These are phyloP conservation scores for Kodamaea derodonti DNA, from an alignment of 1,139 yeast genomes.

Conservation along the genomic window DNA sequence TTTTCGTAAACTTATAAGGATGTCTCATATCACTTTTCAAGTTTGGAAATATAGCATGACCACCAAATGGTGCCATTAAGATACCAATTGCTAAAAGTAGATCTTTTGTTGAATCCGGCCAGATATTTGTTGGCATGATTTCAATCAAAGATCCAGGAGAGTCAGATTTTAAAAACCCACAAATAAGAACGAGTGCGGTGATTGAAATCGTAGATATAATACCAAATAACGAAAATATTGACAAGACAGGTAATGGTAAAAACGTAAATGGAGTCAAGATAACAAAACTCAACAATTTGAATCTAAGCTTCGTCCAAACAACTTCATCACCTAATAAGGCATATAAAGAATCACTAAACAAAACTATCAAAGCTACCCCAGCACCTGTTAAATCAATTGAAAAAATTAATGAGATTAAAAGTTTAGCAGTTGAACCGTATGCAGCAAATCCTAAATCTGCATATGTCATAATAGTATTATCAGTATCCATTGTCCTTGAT, in stretches of 20 bases:
- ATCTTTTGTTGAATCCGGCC: slow-evolving; percentile 41
- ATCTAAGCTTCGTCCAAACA: slow-evolving; percentile 34
- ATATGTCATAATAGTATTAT: slow-evolving; percentile 75
- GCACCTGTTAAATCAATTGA: slow-evolving; percentile 52
- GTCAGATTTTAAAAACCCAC: slow-evolving; percentile 36
- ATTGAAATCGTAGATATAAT: slow-evolving; percentile 44
- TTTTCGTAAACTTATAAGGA: slow-evolving; percentile 42
- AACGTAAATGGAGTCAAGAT: slow-evolving; percentile 46
- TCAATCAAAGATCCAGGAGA: slow-evolving; percentile 42
- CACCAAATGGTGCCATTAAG: slow-evolving; percentile 60
- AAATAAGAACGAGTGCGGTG: slow-evolving; percentile 34
- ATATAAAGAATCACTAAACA: slow-evolving; percentile 52
- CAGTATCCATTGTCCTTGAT: slow-evolving; percentile 57
- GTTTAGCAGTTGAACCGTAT: slow-evolving; percentile 50
- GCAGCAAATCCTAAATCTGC: slow-evolving; percentile 85
- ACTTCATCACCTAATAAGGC: slow-evolving; percentile 39
- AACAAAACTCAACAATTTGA: slow-evolving; percentile 38
- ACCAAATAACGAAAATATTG: slow-evolving; percentile 43
- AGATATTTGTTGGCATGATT: slow-evolving; percentile 44
- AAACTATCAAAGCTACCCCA: slow-evolving; percentile 52
- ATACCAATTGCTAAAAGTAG: slow-evolving; percentile 52
- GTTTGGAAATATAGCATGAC: slow-evolving; percentile 60
- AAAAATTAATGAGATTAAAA: slow-evolving; percentile 38
- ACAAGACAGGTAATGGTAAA: slow-evolving; percentile 41
- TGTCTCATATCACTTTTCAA: slow-evolving; percentile 56